A percentile compares a stretch with the other conserved stretches of the same genome.
phyloP scores from a whole-genome alignment of 2,329 filamentous ascomycete species.

The Cladophialophora immunda region DNA sequence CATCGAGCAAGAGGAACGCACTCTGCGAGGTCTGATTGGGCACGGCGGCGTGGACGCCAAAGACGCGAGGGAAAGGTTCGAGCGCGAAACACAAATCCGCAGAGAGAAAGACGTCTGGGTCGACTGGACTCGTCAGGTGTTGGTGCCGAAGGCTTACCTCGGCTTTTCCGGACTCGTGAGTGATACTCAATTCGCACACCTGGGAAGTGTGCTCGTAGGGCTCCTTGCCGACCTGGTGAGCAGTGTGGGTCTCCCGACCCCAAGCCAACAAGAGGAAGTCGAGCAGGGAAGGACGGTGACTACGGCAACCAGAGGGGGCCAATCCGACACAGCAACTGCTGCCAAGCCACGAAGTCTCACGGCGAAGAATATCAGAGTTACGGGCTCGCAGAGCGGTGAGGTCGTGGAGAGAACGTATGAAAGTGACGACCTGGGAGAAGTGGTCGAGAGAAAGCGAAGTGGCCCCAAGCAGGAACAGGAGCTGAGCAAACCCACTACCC shows the following conservation, averaged over 20 bases:
- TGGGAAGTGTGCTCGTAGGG: constrained; percentile 74
- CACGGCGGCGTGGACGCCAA: constrained; percentile 10
- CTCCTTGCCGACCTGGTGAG: constrained; percentile 67
- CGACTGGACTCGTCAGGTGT: constrained; percentile 52
- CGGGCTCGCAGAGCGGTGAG: constrained; percentile 31
- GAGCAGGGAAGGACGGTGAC: constrained; percentile 9
- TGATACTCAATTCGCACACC: constrained; percentile 75
- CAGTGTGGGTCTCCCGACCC: constrained; percentile 49
- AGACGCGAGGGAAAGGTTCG: constrained; percentile 52
- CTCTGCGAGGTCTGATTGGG: not conserved
- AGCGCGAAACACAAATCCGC: constrained; percentile 48
- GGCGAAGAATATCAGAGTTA: constrained; percentile 26
- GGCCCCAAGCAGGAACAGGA: not conserved
- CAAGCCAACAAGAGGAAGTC: constrained; percentile 25
- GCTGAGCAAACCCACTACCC: not conserved
- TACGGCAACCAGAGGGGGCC: constrained; percentile 28
- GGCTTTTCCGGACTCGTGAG: constrained; percentile 74
- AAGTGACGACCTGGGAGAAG: constrained; percentile 35
- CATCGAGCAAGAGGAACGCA: constrained; percentile 42
- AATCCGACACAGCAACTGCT: constrained; percentile 35
- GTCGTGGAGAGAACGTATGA: constrained; percentile 35
- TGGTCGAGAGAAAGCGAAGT: constrained; percentile 23
- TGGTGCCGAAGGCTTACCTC: constrained; percentile 54
- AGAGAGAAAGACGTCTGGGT: constrained; percentile 44
- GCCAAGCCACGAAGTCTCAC: constrained; percentile 14